A percentile compares a stretch with the other conserved stretches of the same genome.
phyloP scores from a whole-genome alignment of 148 eudicot species.

The Rheum nobile region DNA sequence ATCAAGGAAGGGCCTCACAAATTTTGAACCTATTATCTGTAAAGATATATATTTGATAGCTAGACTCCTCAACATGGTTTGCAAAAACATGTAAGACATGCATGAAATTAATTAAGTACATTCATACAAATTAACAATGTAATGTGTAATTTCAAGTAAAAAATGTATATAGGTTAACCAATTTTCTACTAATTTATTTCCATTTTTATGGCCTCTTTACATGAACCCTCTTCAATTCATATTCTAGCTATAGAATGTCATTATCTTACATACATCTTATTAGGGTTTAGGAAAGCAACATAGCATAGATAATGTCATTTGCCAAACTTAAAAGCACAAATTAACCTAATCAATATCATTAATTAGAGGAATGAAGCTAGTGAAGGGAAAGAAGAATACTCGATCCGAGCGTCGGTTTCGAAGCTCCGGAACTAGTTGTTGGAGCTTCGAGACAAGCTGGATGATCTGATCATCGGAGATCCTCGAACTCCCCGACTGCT shows the following conservation, averaged over 20 bases:
- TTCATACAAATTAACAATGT: background rate
- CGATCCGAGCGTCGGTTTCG: constrained; percentile 39
- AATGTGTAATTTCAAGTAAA: background rate
- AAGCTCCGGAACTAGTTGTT: constrained; percentile 67
- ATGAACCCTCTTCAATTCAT: background rate
- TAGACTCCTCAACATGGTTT: no score
- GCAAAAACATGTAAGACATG: no score
- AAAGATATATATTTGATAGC: no score
- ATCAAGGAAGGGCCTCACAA: background rate
- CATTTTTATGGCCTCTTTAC: background rate
- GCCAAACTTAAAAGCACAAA: background rate
- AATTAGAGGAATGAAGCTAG: background rate
- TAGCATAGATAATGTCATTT: no score
- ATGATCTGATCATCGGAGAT: constrained; percentile 62
- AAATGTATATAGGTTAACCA: background rate
- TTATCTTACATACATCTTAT: background rate
- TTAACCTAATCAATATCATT: background rate
- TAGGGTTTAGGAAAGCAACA: background rate
- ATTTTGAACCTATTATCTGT: no score
- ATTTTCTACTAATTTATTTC: background rate
- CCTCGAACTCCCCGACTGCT: constrained; percentile 28
- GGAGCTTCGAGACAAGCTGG: constrained; percentile 59
- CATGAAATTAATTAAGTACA: background rate
- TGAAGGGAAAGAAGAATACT: background rate
- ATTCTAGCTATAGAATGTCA: background rate